Percentiles rank a stretch among this genome's conserved stretches.
These are phyloP conservation scores for Diaporthe batatas DNA, from an alignment of 2,329 filamentous ascomycete species.

Conservation along the genomic window DNA sequence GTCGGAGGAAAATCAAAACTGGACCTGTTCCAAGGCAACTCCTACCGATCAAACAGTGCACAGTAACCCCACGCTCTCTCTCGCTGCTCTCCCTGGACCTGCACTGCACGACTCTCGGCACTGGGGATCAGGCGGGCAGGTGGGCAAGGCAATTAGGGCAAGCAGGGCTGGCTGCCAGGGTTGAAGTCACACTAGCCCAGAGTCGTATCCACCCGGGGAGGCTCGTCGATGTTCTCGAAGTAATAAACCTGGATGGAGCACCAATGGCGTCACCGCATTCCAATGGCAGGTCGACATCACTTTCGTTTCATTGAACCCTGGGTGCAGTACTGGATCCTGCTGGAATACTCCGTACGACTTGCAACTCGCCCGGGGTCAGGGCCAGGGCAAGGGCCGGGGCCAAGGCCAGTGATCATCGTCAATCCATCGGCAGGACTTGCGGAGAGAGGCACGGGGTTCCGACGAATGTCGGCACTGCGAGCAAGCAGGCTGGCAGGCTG, in stretches of 20 bases:
- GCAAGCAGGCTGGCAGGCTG: background rate
- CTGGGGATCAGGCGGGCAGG: background rate
- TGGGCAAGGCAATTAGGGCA: background rate
- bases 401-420: background rate
- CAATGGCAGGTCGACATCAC: background rate
- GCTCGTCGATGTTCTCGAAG: conserved; percentile 37
- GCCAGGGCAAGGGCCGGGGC: background rate
- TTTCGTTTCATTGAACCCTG: conserved; percentile 22
- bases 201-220: conserved; percentile 20
- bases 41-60: background rate
- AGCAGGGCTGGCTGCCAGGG: conserved; percentile 22
- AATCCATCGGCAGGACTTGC: background rate
- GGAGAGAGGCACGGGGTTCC: background rate
- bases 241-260: conserved; percentile 29
- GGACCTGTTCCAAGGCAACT: background rate
- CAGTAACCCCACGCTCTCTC: conserved; percentile 7
- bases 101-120: conserved; percentile 13
- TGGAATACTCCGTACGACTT: conserved; percentile 33
- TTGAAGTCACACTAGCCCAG: background rate
- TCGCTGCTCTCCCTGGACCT: background rate
- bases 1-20: background rate
- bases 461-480: background rate
- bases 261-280: conserved; percentile 35
- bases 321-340: conserved; percentile 25
- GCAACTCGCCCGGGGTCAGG: background rate